phyloP scores from a whole-genome alignment of 495 filamentous ascomycete species.

The Paragyromitra xinjiangensis region DNA sequence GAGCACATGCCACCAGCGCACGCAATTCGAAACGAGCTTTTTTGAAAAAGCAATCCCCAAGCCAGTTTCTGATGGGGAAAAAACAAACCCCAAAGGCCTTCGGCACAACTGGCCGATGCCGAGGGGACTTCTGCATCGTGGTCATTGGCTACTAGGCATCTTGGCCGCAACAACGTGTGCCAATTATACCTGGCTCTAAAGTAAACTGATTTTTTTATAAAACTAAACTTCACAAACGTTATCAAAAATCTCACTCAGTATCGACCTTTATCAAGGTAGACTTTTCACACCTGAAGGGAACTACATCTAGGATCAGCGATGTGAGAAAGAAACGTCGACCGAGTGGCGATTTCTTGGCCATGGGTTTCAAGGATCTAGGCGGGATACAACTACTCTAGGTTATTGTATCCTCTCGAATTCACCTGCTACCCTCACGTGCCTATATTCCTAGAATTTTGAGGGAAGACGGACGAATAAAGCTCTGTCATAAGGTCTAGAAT shows the following conservation, averaged over 20 bases:
- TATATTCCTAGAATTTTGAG: background rate
- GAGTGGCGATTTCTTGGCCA: background rate
- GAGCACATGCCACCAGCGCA: constrained; percentile 18
- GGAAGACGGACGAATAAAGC: background rate
- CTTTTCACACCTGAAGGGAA: background rate
- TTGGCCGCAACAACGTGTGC: constrained; percentile 41
- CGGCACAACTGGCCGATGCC: constrained; percentile 18
- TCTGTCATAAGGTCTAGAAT: background rate
- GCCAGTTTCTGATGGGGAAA: constrained; percentile 17
- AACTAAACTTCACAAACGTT: background rate
- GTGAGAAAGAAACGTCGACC: background rate
- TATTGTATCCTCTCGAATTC: background rate
- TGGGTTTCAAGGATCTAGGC: no score
- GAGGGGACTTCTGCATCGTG: constrained; percentile 2
- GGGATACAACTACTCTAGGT: no score
- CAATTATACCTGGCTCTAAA: constrained; percentile 25
- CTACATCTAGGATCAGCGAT: background rate
- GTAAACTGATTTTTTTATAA: background rate
- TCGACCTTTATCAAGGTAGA: background rate
- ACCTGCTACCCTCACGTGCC: background rate
- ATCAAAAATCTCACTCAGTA: background rate
- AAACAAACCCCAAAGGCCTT: constrained; percentile 6
- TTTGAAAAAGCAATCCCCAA: constrained; percentile 33
- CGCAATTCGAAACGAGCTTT: constrained; percentile 6
- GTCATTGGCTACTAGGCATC: constrained; percentile 24